These are phyloP conservation scores for Coemansia sp. DNA, from an alignment of 192 early-diverging fungal genomes.

Conservation along the genomic window DNA sequence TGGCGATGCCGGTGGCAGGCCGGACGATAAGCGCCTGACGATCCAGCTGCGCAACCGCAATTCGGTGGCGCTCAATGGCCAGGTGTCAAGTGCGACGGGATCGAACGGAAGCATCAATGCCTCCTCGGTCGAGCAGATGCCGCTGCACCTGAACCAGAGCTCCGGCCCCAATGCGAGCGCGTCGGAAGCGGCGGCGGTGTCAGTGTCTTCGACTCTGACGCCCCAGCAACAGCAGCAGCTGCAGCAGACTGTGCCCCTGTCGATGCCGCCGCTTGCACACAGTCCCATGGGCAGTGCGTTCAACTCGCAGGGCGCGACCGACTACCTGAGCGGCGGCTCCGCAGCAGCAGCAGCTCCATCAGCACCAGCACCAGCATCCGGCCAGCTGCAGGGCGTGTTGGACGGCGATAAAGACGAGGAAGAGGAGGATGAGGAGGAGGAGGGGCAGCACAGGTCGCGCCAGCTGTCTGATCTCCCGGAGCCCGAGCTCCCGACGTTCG, in stretches of 20 bases:
- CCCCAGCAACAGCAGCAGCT: not conserved
- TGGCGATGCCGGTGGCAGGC: conserved; percentile 11
- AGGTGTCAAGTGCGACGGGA: not conserved
- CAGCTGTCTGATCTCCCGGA: conserved; percentile 4
- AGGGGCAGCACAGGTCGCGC: not conserved
- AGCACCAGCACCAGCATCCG: not conserved
- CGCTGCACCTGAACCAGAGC: not conserved
- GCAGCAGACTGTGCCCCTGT: conserved; percentile 2
- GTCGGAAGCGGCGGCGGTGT: not conserved
- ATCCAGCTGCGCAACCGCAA: conserved; percentile 57
- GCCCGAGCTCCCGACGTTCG: conserved; percentile 7
- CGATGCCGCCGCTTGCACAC: conserved; percentile 12
- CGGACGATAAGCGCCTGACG: conserved; percentile 49
- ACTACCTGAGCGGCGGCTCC: not conserved
- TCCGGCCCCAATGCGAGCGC: not conserved
- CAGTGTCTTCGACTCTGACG: not conserved
- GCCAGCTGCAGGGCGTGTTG: too few species aligned
- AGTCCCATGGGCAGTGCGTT: conserved; percentile 20
- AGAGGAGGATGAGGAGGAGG: not conserved
- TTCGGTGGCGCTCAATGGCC: conserved; percentile 15
- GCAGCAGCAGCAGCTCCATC: not conserved
- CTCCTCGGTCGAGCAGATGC: not conserved
- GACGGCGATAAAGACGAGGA: not conserved
- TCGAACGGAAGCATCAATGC: not conserved
- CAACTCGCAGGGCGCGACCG: conserved; percentile 1